These are phyloP conservation scores for Exophiala sideris DNA, from an alignment of 2,329 filamentous ascomycete genomes.

Conservation along the genomic window DNA sequence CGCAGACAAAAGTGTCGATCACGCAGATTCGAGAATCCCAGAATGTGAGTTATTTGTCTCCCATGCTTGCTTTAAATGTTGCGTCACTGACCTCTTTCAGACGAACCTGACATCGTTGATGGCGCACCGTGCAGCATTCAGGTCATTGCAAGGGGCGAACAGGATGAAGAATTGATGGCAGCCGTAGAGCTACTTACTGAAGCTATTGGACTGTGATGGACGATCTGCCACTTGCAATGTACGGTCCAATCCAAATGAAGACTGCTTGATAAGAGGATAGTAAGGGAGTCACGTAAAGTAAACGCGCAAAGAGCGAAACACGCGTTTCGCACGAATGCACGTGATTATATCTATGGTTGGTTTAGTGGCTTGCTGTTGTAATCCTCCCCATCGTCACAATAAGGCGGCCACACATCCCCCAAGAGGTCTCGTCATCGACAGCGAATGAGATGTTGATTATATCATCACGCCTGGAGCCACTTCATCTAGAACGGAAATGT, in stretches of 20 bases:
- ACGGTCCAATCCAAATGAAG: neutral
- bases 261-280: neutral
- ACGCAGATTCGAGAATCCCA: slow-evolving; percentile 11
- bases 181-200: slow-evolving; percentile 30
- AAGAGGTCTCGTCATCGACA: too few relatives aligned
- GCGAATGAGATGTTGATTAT: too few relatives aligned
- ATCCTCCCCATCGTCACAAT: too few relatives aligned
- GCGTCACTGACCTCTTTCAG: slow-evolving; percentile 35
- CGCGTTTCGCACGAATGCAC: too few relatives aligned
- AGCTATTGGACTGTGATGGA: slow-evolving; percentile 16
- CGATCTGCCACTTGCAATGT: neutral
- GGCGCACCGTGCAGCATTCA: slow-evolving; percentile 31
- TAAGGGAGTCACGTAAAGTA: neutral
- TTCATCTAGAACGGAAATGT: too few relatives aligned
- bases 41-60: slow-evolving; percentile 10
- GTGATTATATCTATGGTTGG: too few relatives aligned
- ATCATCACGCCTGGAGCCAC: too few relatives aligned
- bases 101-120: slow-evolving; percentile 28
- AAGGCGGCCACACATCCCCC: too few relatives aligned
- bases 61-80: slow-evolving; percentile 27
- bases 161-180: slow-evolving; percentile 32
- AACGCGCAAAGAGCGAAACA: too few relatives aligned
- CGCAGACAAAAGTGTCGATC: slow-evolving; percentile 43
- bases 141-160: slow-evolving; percentile 29
- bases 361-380: too few relatives aligned